Base-by-base conservation (phyloP, 331 rosid species). In the Stylosanthes scabra region DNA sequence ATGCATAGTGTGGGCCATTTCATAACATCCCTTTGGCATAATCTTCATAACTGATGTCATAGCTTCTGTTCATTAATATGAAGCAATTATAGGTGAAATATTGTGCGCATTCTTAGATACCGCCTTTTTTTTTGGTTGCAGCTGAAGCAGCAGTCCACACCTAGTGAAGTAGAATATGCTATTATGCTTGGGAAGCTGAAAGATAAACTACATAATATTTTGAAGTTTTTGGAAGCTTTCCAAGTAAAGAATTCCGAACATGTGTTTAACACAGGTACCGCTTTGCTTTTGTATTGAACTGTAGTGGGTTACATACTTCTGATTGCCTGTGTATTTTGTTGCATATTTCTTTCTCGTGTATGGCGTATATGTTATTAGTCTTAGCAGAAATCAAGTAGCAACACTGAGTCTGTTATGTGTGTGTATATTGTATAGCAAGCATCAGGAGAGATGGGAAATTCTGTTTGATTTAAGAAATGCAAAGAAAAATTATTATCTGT, bases 201-300 rank as follows among this genome's bases (percentile, higher is more conserved):
- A 75, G 84, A 72, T 68, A 94, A 91, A 81, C 80, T 88, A 68
- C 75, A 57, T 29, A 59, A 73, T 59, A 71, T 85, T 65, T 71
- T 90, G 83, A 87, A 71, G 84, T 8, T 27, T 64, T 79, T 94
- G 90, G 89, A 87, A 76, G 73, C 85, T 70, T 94, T 91, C 89
- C 99, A 94, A 80, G 71, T 80, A 5, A 87, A 86, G 75, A 94
- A 94, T 83, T 83, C 99, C 10, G 97, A 91, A 41, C 95, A 83
- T 58, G 96, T 94, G 47, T 94, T 94, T 80, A 81, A 79, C 84
- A 90, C 97, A 75, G 99, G 99, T 94, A 73, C 59, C 46, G 3
- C 20, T 34, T 69, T 74, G 41, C 58, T 55, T 51, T 55, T 66
- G 27, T 9, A 45, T 49, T 34, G 9, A 56, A 50, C 62, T 78